Evolutionary conservation across 148 eudicot genomes (phyloP).

Genomic region (Chenopodium quinoa): DNA sequence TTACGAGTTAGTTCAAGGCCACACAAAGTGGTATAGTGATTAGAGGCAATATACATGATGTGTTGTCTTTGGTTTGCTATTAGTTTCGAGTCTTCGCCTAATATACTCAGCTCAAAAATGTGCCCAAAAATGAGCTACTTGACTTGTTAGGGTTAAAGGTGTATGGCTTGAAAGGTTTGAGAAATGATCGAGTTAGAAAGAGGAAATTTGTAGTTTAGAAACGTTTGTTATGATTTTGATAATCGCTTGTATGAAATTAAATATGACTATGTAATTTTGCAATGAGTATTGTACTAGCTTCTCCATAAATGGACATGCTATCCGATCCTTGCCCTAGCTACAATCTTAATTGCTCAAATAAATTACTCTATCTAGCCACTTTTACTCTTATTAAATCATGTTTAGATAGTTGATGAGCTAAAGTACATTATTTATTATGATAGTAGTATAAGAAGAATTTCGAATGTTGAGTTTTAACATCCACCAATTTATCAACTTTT

Average conservation of each 20-base stretch:
- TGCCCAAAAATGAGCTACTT: not conserved
- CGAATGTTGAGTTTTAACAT: too few relatives aligned
- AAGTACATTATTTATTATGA: too few relatives aligned
- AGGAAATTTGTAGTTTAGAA: conserved; percentile 1
- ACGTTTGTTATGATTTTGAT: conserved; percentile 27
- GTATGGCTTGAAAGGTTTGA: not conserved
- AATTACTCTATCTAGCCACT: too few relatives aligned
- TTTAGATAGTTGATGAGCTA: too few relatives aligned
- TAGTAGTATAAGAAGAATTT: too few relatives aligned
- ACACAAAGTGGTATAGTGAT: conserved; percentile 4
- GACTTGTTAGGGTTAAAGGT: not conserved
- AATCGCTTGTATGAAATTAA: conserved; percentile 19
- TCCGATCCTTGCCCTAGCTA: not conserved
- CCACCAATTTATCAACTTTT: too few relatives aligned
- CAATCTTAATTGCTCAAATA: not conserved
- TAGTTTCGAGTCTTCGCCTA: not conserved
- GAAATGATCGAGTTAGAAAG: not conserved
- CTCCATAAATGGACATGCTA: not conserved
- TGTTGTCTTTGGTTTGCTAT: conserved; percentile 19
- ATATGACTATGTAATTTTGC: conserved; percentile 17
- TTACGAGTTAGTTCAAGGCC: conserved; percentile 2
- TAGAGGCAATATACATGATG: conserved; percentile 2
- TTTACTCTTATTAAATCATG: too few relatives aligned
- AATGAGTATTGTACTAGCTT: conserved; percentile 10
- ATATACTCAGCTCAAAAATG: not conserved